Base-by-base conservation (phyloP, 192 early-diverging fungal genomes). In the Radiomyces spectabilis region DNA sequence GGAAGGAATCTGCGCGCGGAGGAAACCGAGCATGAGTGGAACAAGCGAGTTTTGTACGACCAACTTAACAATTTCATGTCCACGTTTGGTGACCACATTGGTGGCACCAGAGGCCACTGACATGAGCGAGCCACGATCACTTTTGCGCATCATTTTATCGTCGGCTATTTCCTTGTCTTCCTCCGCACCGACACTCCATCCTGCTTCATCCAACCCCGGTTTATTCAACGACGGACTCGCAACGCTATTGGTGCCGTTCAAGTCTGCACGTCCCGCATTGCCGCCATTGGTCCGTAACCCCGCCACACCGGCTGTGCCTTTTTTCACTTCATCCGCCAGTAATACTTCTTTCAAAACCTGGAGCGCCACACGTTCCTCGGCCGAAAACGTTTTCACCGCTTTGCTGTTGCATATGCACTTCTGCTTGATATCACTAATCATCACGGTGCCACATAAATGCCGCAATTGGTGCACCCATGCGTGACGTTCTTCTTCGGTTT, bases 11-110 rank as follows among this genome's bases (percentile, higher is more conserved):
- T 48, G 46, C 24, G 25, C 30, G 15, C 46, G 46, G 3, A 79
- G 51, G 35, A 79, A 79, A 12, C 65, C 68, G 7, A 79, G 57
- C 60, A 79, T 61, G 2, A 68, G 38, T 10, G 76, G 70, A 40
- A 79, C 66, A 25, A 73, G 40, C 18, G 70, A 69, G 38, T 79
- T 79, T 37, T 79, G 73, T 21, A 75, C 73, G 2, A 70, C 73
- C 16, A 79, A 27, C 16, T 67, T 63, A 1, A 79, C 63, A 4
- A 79, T 59, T 42, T 79, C 76, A 63, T 72, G 69, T 0, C 76
- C 76, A 22, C 68, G 38, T 43, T 64, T 70, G 6, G 61, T 56
- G 1, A 69, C 61, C 1, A 54, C 67, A 44, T 69, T 62, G 6
- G 51, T 41, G 1, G 61, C 44, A 9, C 46, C 44, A 38, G 54